Evolutionary conservation across 306 rosid species (phyloP).

Genomic region (Dalbergia cochinchinensis): DNA sequence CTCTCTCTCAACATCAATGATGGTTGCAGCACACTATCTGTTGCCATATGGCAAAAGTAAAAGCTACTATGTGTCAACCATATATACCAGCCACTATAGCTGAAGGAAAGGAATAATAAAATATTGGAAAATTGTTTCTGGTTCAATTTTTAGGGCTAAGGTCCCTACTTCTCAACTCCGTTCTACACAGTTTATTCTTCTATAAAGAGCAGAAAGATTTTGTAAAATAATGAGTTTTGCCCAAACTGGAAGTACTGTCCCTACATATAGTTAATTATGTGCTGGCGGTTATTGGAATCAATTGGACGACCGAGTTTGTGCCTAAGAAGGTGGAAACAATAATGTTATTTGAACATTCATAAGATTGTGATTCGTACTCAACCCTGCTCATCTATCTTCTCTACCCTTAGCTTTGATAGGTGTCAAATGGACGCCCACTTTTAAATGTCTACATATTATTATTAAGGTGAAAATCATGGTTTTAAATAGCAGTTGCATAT

Average conservation of each 20-base stretch:
- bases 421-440: too few species aligned
- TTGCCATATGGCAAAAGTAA: conserved; percentile 47
- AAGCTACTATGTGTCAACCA: neutral
- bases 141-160: neutral
- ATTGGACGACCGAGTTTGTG: neutral
- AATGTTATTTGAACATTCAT: too few species aligned
- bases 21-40: conserved; percentile 45
- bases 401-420: too few species aligned
- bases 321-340: neutral
- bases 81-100: neutral
- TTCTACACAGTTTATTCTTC: neutral
- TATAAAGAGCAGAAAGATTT: conserved; percentile 5
- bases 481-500: too few species aligned
- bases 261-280: neutral
- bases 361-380: too few species aligned
- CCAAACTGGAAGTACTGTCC: conserved; percentile 25
- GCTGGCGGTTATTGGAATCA: conserved; percentile 6
- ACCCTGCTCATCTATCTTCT: too few species aligned
- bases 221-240: conserved; percentile 13
- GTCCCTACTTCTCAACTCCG: neutral
- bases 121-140: neutral
- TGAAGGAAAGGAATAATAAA: conserved; percentile 13
- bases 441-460: too few species aligned
- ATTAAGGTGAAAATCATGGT: too few species aligned
- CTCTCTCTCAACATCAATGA: conserved; percentile 32